Evolutionary conservation across 2,329 filamentous ascomycete species (phyloP).

Genomic region (Aspergillus pseudoviridinutans): DNA sequence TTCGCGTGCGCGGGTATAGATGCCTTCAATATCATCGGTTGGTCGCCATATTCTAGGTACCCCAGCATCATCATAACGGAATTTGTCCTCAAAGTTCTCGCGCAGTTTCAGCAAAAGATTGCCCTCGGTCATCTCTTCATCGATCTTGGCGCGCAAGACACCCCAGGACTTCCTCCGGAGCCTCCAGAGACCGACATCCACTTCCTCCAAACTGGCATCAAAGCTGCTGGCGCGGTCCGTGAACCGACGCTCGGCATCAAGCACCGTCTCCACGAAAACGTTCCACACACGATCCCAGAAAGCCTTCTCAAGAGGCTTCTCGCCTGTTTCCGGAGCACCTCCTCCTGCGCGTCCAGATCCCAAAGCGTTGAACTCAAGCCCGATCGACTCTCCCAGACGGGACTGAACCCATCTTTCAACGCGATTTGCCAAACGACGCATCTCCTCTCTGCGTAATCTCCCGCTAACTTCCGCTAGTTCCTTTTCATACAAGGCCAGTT

Average conservation of each 20-base stretch:
- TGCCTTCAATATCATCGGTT: slow-evolving; percentile 91
- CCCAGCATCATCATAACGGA: slow-evolving; percentile 92
- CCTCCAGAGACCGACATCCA: slow-evolving; percentile 88
- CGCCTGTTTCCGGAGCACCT: slow-evolving; percentile 73
- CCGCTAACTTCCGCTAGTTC: slow-evolving; percentile 86
- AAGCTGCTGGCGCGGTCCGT: slow-evolving; percentile 87
- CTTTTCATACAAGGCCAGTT: slow-evolving; percentile 76
- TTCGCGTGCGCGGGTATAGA: slow-evolving; percentile 88
- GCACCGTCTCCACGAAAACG: slow-evolving; percentile 76
- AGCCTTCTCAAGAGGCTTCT: slow-evolving; percentile 74
- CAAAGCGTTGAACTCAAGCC: slow-evolving; percentile 92
- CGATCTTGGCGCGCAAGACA: slow-evolving; percentile 81
- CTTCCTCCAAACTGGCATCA: slow-evolving; percentile 85
- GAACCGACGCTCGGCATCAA: slow-evolving; percentile 81
- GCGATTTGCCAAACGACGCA: slow-evolving; percentile 83
- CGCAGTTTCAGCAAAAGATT: slow-evolving; percentile 92
- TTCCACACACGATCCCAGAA: slow-evolving; percentile 96
- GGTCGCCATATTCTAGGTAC: slow-evolving; percentile 96
- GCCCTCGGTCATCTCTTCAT: slow-evolving; percentile 97
- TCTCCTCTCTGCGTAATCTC: slow-evolving; percentile 86
- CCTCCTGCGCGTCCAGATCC: slow-evolving; percentile 80
- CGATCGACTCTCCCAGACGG: slow-evolving; percentile 79
- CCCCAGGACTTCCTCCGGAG: slow-evolving; percentile 92
- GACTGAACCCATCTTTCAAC: slow-evolving; percentile 93
- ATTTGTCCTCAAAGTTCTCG: slow-evolving; percentile 99